Evolutionary conservation across 1,139 yeast genomes (phyloP), one percentile per base, ranked within the genome.

Genomic region (Hanseniaspora uvarum): DNA sequence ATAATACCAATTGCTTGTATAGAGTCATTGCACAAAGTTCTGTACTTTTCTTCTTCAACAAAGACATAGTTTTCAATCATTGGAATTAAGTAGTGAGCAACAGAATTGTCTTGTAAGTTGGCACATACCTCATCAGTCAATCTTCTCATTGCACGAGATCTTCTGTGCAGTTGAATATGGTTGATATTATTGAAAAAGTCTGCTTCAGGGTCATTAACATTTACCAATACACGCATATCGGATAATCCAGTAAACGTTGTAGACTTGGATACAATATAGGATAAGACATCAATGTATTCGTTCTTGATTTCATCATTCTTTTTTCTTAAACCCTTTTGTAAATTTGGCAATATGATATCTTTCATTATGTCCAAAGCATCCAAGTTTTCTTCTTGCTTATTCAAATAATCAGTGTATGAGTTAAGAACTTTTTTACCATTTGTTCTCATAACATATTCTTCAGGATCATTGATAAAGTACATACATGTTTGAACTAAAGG

Each of bases 151-250:
- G 96, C 95, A 62, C 87, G 76, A 65, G 84, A 88, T 62, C 96
- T 83, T 68, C 95, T 79, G 63, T 84, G 89, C 23, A 83, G 65
- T 69, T 94, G 98, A 52, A 92, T 81, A 65, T 92, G 96, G 58
- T 77, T 77, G 44, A 94, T 74, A 62, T 88, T 88, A 56, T 73
- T 70, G 71, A 92, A 92, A 64, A 92, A 88, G 65, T 86, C 82
- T 1, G 88, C 84, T 62, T 87, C 96, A 47, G 83, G 94, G 61
- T 87, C 94, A 43, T 81, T 82, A 49, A 75, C 75, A 60, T 73
- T 76, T 1, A 83, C 69, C 50, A 92, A 70, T 1, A 78, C 73
- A 56, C 77, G 76, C 89, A 88, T 75, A 60, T 86, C 94, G 26
- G 72, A 72, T 46, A 87, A 70, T 2, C 77, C 86, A 11, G 72